Evolutionary conservation across 495 filamentous ascomycete species (phyloP).

Genomic region (Daldinia caldariorum): DNA sequence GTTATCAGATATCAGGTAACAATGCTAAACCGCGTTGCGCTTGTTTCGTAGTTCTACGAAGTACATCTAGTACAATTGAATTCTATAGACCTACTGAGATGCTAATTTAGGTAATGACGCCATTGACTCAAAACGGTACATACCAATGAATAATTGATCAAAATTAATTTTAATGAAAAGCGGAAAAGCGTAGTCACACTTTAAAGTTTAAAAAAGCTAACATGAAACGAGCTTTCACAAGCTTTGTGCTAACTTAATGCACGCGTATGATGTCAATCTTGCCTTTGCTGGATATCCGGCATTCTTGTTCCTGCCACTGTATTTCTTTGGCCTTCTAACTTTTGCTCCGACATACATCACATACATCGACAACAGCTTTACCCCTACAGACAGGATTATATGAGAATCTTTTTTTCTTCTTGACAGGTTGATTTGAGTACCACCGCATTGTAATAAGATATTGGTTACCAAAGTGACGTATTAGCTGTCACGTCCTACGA

Average conservation of each 20-base stretch:
- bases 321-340: conserved; percentile 21
- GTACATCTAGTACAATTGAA: conserved; percentile 13
- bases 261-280: conserved; percentile 40
- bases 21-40: not conserved
- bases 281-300: conserved; percentile 14
- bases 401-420: not conserved
- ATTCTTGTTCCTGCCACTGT: conserved; percentile 19
- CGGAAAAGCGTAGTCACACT: conserved; percentile 16
- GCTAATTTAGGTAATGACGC: conserved; percentile 39
- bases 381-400: not conserved
- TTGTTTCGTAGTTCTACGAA: conserved; percentile 3
- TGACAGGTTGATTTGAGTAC: not conserved
- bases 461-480: not conserved
- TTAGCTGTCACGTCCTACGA: conserved; percentile 1
- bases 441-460: not conserved
- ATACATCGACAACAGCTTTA: conserved; percentile 4
- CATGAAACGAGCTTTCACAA: conserved; percentile 32
- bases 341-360: not conserved
- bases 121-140: conserved; percentile 24
- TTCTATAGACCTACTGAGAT: conserved; percentile 16
- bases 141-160: conserved; percentile 11
- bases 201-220: not conserved
- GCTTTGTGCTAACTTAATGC: conserved; percentile 24
- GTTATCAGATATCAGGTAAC: too few species aligned
- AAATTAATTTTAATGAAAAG: conserved; percentile 18